Evolutionary conservation across 2,329 filamentous ascomycete genomes (phyloP), one percentile per base, ranked within the genome.

Genomic region (Aaosphaeria pasadenensis): DNA sequence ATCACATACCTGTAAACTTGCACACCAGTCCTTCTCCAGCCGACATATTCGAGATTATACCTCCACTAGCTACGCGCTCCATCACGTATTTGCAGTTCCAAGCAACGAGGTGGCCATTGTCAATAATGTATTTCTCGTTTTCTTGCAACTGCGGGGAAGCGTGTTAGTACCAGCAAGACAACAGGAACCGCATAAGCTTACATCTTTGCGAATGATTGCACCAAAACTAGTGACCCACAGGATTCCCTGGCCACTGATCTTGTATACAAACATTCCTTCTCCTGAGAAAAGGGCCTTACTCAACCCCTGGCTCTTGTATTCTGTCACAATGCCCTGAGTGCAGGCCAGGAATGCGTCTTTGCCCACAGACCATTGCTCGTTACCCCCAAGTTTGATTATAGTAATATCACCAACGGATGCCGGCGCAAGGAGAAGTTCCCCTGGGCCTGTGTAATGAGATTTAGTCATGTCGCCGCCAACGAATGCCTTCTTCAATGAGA

Each of bases 81-180:
- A 99, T 84, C 4, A 89, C 80, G 63, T 97, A 99, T 64, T 95
- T 90, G 64, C 88, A 91, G 67, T 96, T 96, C 94, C 94, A 99
- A 0, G 94, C 92, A 0, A 97, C 91, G 1, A 97, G 78, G 59
- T 97, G 91, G 3, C 90, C 90, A 60, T 96, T 96, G 62, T 96
- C 90, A 48, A 96, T 85, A 56, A 94, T 89, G 71, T 96, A 97
- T 58, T 87, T 87, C 67, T 97, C 92, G 7, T 86, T 86, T 9
- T 79, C 76, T 59, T 72, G 70, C 44, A 82, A 69, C 77, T 80
- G 48, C 47, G 30, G 11, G 13, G 13, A 36, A 36, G 33, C 13
- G 9, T 36, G 4, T 11, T 36, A 13, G 9, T 4, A 13, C 33
- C 13, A 13, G 33, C 9, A 36, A 36, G 33, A 36, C 13, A 9